Evolutionary conservation across 139 green algal genomes (phyloP), one percentile per base, ranked within the genome.

Genomic region (Haematococcus sp.): DNA sequence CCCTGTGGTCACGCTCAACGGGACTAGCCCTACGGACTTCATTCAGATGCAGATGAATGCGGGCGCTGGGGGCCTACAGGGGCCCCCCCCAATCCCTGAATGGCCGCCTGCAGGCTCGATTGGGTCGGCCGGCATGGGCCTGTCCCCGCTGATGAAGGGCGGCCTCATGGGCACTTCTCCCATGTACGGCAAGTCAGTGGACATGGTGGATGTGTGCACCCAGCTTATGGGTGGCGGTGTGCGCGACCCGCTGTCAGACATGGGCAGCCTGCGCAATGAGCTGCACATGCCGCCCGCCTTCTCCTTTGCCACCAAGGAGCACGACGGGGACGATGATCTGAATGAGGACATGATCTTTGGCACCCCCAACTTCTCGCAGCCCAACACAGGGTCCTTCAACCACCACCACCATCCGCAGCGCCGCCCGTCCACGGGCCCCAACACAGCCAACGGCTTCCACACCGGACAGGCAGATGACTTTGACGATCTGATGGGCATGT

Each of bases 271-370:
- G 27, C 74, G 79, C 5, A 74, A 81, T 43, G 85, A 90, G 63
- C 81, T 93, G 28, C 68, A 86, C 51, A 28, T 91, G 19, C 87
- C 87, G 2, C 80, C 73, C 27, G 73, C 87, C 34, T 89, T 77
- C 78, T 49, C 40, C 40, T 49, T 49, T 11, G 11, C 40, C 40
- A 49, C 40, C 40, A 49, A 49, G 40, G 40, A 49, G 40, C 19
- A 76, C 56, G 34, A 25, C 40, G 19, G 27, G 27, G 82, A 89
- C 17, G 84, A 90, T 32, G 87, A 92, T 30, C 46, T 87, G 27
- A 70, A 87, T 20, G 84, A 91, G n/a, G 88, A 94, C 51, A 85
- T 89, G 88, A 83, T 95, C 4, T 78, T 95, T 51, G 91, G 91
- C 30, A 86, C 83, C 56, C 88, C 89, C 19, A 44, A 81, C 31